These are phyloP conservation scores for Fusarium equiseti DNA, from an alignment of 2,329 filamentous ascomycete genomes.

Conservation along the genomic window DNA sequence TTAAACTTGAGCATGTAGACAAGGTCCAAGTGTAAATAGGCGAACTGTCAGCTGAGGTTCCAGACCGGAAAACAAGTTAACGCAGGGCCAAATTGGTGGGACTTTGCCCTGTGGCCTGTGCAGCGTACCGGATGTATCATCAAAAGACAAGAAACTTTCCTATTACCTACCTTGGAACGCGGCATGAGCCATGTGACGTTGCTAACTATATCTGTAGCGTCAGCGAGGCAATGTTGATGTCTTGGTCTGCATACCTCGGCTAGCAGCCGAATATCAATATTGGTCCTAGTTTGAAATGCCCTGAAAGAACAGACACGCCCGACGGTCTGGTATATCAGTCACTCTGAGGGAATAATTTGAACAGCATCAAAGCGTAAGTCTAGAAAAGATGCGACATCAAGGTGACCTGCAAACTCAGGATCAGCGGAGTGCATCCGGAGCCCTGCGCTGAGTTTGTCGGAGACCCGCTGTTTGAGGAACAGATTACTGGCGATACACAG, in stretches of 20 bases:
- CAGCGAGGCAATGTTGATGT: background rate
- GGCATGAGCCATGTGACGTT: background rate
- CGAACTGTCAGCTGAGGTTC: conserved; percentile 5
- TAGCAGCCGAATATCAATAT: background rate
- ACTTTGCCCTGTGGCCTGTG: background rate
- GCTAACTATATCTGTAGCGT: background rate
- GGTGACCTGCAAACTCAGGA: background rate
- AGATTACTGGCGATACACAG: background rate
- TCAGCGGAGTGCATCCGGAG: background rate
- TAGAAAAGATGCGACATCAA: background rate
- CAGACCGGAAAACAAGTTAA: background rate
- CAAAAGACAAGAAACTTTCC: background rate
- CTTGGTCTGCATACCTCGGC: conserved; percentile 16
- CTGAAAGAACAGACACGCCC: background rate
- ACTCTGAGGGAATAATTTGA: background rate
- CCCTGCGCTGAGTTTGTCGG: background rate
- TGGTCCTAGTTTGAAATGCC: conserved; percentile 1
- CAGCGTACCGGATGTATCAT: background rate
- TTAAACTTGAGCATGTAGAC: background rate
- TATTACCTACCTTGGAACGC: background rate
- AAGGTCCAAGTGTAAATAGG: background rate
- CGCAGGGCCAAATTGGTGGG: background rate
- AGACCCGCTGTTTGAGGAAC: background rate
- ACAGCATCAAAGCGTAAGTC: conserved; percentile 6
- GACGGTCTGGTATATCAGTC: background rate